phyloP scores from a whole-genome alignment of 805 yeast species.

The Saccharomyces eubayanus region DNA sequence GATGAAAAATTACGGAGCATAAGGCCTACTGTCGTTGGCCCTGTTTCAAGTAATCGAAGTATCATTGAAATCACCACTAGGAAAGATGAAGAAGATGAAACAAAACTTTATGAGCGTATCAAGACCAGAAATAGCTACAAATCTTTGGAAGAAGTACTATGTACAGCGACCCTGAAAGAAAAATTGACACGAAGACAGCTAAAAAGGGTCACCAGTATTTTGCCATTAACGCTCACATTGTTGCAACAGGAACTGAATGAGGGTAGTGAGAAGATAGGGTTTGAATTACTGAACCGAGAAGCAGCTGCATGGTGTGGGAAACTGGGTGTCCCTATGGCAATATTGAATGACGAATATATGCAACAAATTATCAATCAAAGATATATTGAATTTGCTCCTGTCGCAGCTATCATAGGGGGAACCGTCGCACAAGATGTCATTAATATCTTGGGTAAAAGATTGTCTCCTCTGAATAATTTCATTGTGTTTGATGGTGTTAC shows the following conservation, averaged over 20 bases:
- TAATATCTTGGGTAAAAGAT: slow-evolving; percentile 66
- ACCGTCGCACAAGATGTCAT: slow-evolving; percentile 84
- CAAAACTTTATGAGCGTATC: slow-evolving; percentile 31
- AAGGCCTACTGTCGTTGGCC: slow-evolving; percentile 45
- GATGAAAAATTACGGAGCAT: slow-evolving; percentile 45
- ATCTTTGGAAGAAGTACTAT: slow-evolving; percentile 32
- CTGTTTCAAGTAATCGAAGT: slow-evolving; percentile 35
- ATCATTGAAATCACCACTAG: slow-evolving; percentile 33
- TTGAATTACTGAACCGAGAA: slow-evolving; percentile 24
- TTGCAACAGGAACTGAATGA: slow-evolving; percentile 34
- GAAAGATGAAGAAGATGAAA: slow-evolving; percentile 33
- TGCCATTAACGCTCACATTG: slow-evolving; percentile 52
- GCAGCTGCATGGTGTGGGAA: slow-evolving; percentile 29
- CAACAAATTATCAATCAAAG: slow-evolving; percentile 40
- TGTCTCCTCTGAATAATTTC: slow-evolving; percentile 75
- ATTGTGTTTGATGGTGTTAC: slow-evolving; percentile 65
- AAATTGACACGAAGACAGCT: slow-evolving; percentile 25
- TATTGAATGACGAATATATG: slow-evolving; percentile 35
- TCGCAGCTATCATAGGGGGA: slow-evolving; percentile 85
- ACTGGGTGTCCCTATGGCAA: slow-evolving; percentile 40
- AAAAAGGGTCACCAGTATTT: slow-evolving; percentile 22
- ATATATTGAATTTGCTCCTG: slow-evolving; percentile 66
- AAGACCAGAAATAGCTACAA: slow-evolving; percentile 33
- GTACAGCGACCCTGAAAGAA: slow-evolving; percentile 33
- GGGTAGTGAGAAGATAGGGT: slow-evolving; percentile 16